Base-by-base conservation (phyloP, 106 monocot species). In the Dendrobium catenatum region DNA sequence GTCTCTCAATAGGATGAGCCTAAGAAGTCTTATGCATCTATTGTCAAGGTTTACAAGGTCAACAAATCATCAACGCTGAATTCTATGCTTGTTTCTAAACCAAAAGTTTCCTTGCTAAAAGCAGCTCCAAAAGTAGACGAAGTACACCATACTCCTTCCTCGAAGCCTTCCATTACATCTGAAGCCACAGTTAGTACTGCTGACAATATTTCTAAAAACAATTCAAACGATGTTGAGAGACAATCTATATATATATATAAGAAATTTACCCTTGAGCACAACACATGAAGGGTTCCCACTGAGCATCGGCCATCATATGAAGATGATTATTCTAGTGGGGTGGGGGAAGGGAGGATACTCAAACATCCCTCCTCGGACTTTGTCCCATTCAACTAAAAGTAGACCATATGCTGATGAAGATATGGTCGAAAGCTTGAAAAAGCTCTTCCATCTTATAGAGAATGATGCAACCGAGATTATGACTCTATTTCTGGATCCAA, bases 401-500 rank as follows among this genome's bases (percentile, higher is more conserved):
- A 89, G 89, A 55, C 77, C 82, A 1, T 96, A 93, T 82, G 70
- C 75, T 79, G 91, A 95, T 86, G 99, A 99, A 78, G 79, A 55
- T 95, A 95, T 85, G 91, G 81, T 10, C 80, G 90, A 41, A 88
- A 93, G 77, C 47, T 84, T 81, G 90, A 89, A 84, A 83, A 89
- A 37, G 78, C 91, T 81, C 68, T 85, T 55, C 85, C 93, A 74
- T 24, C 86, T 42, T 93, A 90, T 33, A 80, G 92, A 20, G 94
- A 93, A 72, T 83, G 85, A 2, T 93, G 87, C 20, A 51, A 75
- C 68, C 95, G 88, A 40, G 91, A 99, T 73, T 99, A 95, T 86
- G 93, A 95, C 80, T 81, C 93, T 8, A n/a, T 93, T 75, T 82
- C 93, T 79, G 93, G 99, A 78, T 83, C 90, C 44, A 95, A 95